A percentile compares a stretch with the other conserved stretches of the same genome.
These are phyloP conservation scores for Fraxinus pennsylvanica DNA, from an alignment of 257 asterid species.

Conservation along the genomic window DNA sequence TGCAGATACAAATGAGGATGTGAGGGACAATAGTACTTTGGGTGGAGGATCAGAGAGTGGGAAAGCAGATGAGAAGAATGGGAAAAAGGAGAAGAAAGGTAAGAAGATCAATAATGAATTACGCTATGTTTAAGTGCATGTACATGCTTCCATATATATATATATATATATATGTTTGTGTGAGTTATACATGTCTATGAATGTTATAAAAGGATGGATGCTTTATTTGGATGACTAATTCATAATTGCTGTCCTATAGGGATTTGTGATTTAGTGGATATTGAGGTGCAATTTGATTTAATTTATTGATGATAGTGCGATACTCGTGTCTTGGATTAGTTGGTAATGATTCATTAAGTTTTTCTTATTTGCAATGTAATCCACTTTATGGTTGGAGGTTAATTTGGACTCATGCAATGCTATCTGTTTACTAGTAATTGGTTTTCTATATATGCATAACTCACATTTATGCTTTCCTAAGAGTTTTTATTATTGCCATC, in stretches of 20 bases:
- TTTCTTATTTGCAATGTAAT: background rate
- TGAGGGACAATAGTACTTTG: slow-evolving; percentile 27
- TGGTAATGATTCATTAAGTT: background rate
- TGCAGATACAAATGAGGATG: slow-evolving; percentile 32
- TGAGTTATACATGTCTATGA: background rate
- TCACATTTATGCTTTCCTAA: background rate
- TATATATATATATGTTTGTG: background rate
- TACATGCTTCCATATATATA: too few species aligned
- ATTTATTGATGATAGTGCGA: background rate
- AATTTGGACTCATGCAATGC: background rate
- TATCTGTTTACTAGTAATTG: background rate
- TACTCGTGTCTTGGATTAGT: background rate
- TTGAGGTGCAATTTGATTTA: slow-evolving; percentile 18
- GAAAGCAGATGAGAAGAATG: background rate
- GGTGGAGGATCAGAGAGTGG: slow-evolving; percentile 40
- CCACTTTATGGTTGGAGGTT: background rate
- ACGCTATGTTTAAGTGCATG: background rate
- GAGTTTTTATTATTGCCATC: background rate
- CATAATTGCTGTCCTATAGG: too few species aligned
- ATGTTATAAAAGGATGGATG: too few species aligned
- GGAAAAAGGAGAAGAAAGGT: slow-evolving; percentile 37
- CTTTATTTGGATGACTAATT: too few species aligned
- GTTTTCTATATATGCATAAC: background rate
- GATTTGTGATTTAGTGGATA: slow-evolving; percentile 15
- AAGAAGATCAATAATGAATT: slow-evolving; percentile 20